phyloP scores from a whole-genome alignment of 2,329 filamentous ascomycete species.

The Aspergillus awamori region DNA sequence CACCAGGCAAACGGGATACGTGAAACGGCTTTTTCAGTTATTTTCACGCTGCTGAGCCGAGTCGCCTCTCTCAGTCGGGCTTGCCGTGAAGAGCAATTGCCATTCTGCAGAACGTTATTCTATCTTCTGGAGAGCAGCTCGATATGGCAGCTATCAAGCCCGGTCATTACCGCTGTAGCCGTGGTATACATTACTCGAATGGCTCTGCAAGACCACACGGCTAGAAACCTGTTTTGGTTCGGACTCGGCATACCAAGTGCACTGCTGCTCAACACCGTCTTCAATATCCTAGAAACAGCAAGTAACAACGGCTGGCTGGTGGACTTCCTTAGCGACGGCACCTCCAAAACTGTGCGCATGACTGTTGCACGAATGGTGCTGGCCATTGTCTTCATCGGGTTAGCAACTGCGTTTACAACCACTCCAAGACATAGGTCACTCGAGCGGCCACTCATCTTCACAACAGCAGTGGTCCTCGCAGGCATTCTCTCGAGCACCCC shows the following conservation, averaged over 20 bases:
- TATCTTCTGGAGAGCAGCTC: background rate
- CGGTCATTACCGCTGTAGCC: background rate
- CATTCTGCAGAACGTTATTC: conserved; percentile 80
- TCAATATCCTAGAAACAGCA: background rate
- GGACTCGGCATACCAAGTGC: background rate
- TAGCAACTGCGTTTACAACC: background rate
- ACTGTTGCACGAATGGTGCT: background rate
- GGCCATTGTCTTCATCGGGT: background rate
- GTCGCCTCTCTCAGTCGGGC: conserved; percentile 83
- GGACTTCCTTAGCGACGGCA: background rate
- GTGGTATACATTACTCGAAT: background rate
- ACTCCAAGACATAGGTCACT: background rate
- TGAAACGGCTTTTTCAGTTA: conserved; percentile 77
- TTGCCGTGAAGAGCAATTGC: conserved; percentile 97
- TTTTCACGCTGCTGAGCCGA: conserved; percentile 77
- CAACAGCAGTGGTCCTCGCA: background rate
- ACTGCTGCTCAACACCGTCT: background rate
- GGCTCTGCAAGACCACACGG: background rate
- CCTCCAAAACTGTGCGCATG: background rate
- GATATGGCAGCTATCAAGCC: background rate
- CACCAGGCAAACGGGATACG: conserved; percentile 53
- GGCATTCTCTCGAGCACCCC: conserved; percentile 5
- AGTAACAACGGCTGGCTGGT: background rate
- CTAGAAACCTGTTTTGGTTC: background rate
- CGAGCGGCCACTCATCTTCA: background rate